Base-by-base conservation (phyloP, 805 yeast genomes). In the Yarrowia sp. region DNA sequence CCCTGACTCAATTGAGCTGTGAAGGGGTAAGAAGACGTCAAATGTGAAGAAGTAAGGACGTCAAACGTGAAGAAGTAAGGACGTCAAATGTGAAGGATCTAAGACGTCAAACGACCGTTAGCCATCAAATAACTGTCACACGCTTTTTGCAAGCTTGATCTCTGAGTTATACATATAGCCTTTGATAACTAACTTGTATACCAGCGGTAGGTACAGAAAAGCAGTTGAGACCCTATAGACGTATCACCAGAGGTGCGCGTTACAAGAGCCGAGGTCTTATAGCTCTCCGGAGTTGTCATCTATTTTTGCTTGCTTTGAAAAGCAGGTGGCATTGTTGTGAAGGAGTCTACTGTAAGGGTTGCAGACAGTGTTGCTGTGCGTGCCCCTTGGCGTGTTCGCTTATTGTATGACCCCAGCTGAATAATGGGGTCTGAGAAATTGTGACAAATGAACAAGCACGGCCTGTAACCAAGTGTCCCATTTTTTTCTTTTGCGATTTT, bases 301-400 rank as follows among this genome's bases (percentile, higher is more conserved):
- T 49, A 36, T 12, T 30, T n/a, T 24, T 46, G 38, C 53, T 46
- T 24, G 34, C 55, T 30, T 9, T 47, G 6, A 9, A n/a, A 52
- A 36, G 56, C 56, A 52, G 56, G 56, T 36, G 20, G 34, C 34
- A 24, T 5, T 15, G 30, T 24, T 24, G 30, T 5, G 19, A 13
- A 19, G 9, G 34, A 12, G 60, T 17, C 60, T 53, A 39, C 60
- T 53, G 60, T 53, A 53, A 53, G 60, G 60, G 60, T 53, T 53
- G 60, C 60, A 53, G 17, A 8, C 9, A 5, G 30, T 38, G 44
- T 15, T 39, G 44, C 17, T 17, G 33, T 36, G 30, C 30, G 58
- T 19, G 24, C 24, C 19, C 20, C 55, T 49, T 34, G 55, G 40
- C 43, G 20, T 19, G 43, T 9, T 52, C 43, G 58, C 33, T 38